Conservation (phyloP, 2,329 filamentous ascomycete species). For the Lasiodiplodia gonubiensis region DNA sequence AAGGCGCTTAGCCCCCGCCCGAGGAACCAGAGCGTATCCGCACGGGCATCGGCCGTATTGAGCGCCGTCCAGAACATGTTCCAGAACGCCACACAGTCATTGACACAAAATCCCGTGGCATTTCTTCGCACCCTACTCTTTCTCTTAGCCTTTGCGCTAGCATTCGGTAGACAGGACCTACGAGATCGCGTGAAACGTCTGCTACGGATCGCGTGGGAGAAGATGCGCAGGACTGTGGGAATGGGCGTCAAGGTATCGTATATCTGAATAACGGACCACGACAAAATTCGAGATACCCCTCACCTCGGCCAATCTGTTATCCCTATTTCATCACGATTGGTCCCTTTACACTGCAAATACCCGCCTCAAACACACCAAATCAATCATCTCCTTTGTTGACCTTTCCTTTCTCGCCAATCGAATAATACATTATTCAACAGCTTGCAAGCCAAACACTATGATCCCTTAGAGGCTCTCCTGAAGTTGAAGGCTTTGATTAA, state of each 20-base stretch:
- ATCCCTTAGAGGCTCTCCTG: not conserved
- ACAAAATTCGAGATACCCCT: constrained; percentile 6
- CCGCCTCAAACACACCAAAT: constrained; percentile 10
- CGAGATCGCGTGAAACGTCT: constrained; percentile 75
- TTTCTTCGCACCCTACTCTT: constrained; percentile 74
- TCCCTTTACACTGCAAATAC: constrained; percentile 8
- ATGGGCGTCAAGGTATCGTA: constrained; percentile 99
- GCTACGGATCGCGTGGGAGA: constrained; percentile 75
- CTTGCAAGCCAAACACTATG: not conserved
- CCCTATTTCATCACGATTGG: not conserved
- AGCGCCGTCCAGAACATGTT: constrained; percentile 55
- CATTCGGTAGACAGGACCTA: constrained; percentile 76
- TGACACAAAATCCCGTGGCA: constrained; percentile 62
- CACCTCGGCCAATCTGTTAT: constrained; percentile 1
- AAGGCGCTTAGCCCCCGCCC: constrained; percentile 45
- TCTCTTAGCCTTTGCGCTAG: constrained; percentile 75
- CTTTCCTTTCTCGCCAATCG: constrained; percentile 1
- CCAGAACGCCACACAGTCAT: constrained; percentile 56
- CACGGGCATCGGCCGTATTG: constrained; percentile 19
- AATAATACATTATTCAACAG: constrained; percentile 3
- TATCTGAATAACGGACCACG: constrained; percentile 61
- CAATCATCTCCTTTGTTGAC: constrained; percentile 17
- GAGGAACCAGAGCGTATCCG: constrained; percentile 34
- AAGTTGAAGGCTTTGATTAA: not conserved
- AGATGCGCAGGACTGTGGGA: constrained; percentile 81